A percentile compares a stretch with the other conserved stretches of the same genome.
phyloP scores from a whole-genome alignment of 208 protist genomes.

The Acanthamoeba culbertsoni region DNA sequence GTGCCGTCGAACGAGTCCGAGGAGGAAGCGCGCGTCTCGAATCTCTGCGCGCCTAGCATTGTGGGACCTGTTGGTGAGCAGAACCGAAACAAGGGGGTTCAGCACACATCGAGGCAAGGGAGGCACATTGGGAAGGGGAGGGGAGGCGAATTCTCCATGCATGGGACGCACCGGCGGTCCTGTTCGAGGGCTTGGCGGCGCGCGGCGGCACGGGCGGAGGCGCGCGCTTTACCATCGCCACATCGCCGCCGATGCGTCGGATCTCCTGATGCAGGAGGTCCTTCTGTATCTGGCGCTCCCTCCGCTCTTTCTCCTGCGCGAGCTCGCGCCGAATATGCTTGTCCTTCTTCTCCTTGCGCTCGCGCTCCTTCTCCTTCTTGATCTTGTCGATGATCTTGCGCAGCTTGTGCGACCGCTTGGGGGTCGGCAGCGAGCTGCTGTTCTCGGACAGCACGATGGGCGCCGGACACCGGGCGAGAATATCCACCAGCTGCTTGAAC shows the following conservation, averaged over 20 bases:
- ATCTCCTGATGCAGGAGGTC: background rate
- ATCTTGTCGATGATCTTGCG: background rate
- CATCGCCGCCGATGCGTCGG: background rate
- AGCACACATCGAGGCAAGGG: no score
- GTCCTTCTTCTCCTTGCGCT: conserved; percentile 12
- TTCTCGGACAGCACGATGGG: background rate
- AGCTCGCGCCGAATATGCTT: background rate
- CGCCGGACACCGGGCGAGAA: background rate
- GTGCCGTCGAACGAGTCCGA: background rate
- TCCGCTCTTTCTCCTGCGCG: background rate
- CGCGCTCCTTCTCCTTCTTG: background rate
- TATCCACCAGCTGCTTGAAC: background rate
- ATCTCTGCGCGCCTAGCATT: no score
- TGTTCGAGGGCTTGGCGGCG: background rate
- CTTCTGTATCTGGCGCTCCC: background rate
- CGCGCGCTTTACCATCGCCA: background rate
- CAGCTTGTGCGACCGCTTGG: background rate
- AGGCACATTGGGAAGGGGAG: no score
- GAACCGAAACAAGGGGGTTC: no score
- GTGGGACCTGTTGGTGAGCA: no score
- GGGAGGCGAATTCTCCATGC: no score
- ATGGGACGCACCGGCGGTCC: background rate
- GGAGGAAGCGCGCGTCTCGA: no score
- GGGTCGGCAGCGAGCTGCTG: background rate
- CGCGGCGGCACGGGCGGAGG: background rate